Evolutionary conservation across 2,329 filamentous ascomycete genomes (phyloP).

Genomic region (Byssothecium circinans): DNA sequence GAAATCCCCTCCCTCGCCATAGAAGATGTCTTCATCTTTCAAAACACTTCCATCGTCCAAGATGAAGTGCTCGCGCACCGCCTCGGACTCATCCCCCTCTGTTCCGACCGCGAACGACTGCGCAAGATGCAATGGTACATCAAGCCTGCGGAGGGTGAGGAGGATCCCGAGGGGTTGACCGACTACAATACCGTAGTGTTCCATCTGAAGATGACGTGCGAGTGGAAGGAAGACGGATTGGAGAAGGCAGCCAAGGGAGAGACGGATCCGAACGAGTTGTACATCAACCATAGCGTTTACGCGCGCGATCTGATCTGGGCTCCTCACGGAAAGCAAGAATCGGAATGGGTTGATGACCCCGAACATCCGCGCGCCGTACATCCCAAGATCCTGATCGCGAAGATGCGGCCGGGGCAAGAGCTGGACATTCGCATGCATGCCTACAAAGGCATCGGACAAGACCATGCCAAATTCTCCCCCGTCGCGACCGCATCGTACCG

Average conservation of each 20-base stretch:
- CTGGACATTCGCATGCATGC: slow-evolving; percentile 89
- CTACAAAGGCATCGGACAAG: slow-evolving; percentile 88
- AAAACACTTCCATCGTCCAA: slow-evolving; percentile 97
- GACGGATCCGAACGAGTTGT: slow-evolving; percentile 80
- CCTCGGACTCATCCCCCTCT: slow-evolving; percentile 86
- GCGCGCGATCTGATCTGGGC: slow-evolving; percentile 66
- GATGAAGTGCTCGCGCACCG: slow-evolving; percentile 94
- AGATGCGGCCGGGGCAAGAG: slow-evolving; percentile 86
- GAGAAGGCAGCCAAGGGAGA: slow-evolving; percentile 66
- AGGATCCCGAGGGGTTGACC: slow-evolving; percentile 47
- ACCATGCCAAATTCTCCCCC: slow-evolving; percentile 96
- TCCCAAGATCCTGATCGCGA: slow-evolving; percentile 91
- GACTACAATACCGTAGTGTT: slow-evolving; percentile 90
- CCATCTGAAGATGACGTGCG: slow-evolving; percentile 76
- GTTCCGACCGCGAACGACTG: slow-evolving; percentile 75
- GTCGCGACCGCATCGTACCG: slow-evolving; percentile 94
- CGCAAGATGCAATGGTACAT: slow-evolving; percentile 81
- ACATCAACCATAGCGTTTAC: slow-evolving; percentile 73
- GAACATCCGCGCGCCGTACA: slow-evolving; percentile 70
- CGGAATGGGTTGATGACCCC: slow-evolving; percentile 55
- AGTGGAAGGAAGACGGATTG: slow-evolving; percentile 66
- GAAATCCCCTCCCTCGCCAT: slow-evolving; percentile 95
- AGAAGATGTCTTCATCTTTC: slow-evolving; percentile 87
- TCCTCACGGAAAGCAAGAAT: slow-evolving; percentile 64
- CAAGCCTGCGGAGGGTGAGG: slow-evolving; percentile 61